Evolutionary conservation across 495 filamentous ascomycete genomes (phyloP).

Genomic region (Aspergillus hancockii): DNA sequence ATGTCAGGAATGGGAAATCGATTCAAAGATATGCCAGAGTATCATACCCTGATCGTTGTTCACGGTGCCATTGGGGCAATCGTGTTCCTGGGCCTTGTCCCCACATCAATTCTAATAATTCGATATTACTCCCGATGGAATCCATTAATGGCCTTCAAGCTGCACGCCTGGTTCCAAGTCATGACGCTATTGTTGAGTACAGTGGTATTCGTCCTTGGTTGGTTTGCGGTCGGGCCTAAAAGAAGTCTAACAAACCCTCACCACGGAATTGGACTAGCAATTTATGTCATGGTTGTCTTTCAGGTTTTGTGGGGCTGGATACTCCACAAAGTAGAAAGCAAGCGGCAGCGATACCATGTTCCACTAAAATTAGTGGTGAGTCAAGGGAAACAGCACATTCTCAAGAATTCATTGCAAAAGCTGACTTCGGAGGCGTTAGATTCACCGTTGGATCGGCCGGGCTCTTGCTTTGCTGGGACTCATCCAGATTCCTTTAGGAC

Average conservation of each 20-base stretch:
- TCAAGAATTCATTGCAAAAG: background rate
- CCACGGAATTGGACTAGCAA: conserved; percentile 87
- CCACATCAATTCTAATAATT: conserved; percentile 71
- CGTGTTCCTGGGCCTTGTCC: conserved; percentile 83
- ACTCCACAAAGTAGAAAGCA: conserved; percentile 62
- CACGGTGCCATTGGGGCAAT: conserved; percentile 87
- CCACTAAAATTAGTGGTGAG: conserved; percentile 73
- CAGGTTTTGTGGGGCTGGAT: conserved; percentile 78
- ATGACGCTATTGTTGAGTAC: conserved; percentile 71
- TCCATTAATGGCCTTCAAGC: conserved; percentile 66
- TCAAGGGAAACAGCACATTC: conserved; percentile 1
- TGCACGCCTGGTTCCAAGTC: conserved; percentile 88
- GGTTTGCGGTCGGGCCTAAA: conserved; percentile 72
- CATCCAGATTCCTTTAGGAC: conserved; percentile 82
- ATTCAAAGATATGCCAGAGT: conserved; percentile 72
- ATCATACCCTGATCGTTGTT: conserved; percentile 75
- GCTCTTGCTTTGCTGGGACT: conserved; percentile 75
- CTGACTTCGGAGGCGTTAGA: conserved; percentile 33
- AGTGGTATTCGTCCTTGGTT: conserved; percentile 74
- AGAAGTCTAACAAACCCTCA: conserved; percentile 90
- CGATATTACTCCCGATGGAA: conserved; percentile 69
- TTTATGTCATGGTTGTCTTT: conserved; percentile 81
- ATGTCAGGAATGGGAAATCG: conserved; percentile 86
- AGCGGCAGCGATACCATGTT: conserved; percentile 54
- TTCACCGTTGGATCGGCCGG: conserved; percentile 87